Base-by-base conservation (phyloP, 305 asterid genomes). In the Coffea humblotiana region DNA sequence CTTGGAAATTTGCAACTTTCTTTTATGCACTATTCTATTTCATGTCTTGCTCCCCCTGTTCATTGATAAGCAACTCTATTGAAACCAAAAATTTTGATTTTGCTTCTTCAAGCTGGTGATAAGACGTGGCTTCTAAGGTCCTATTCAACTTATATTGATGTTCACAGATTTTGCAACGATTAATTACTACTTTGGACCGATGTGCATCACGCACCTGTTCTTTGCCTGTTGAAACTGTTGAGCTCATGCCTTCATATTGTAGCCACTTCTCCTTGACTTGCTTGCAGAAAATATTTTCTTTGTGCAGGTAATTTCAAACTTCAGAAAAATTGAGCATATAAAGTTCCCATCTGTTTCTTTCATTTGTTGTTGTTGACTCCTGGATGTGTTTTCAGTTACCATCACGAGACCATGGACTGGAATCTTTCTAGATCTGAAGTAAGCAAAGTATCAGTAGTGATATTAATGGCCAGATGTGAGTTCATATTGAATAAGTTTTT, bases 181-280 rank as follows among this genome's bases (percentile, higher is more conserved):
- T 96, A 83, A 85, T 91, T 80, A 85, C 92, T 84, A 94, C 99
- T 84, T 90, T 96, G 52, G 99, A 96, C 83, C 96, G 95, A 68
- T 96, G 99, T 83, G 99, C 99, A 84, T 96, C 99, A 7, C 95
- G 99, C 60, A 96, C 98, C 73, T 91, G 92, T 80, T 92, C 90
- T 82, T 91, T 96, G 91, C 99, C 99, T 12, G 87, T 96, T 40
- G 94, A 92, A 87, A 96, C 97, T 75, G 99, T 94, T 69, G 97
- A 91, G 87, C 94, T 94, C 80, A 90, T 96, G 97, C 98, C 99
- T 84, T 81, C 95, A 74, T 97, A 96, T 88, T 96, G 99, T 89
- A 94, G 97, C 92, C 95, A 90, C 83, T 96, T 96, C 90, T 96
- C 99, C 72, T 87, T 96, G 91, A 89, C 91, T 83, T 96, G 99